These are phyloP conservation scores for Diversispora epigaea DNA, from an alignment of 192 early-diverging fungal genomes.

Conservation along the genomic window DNA sequence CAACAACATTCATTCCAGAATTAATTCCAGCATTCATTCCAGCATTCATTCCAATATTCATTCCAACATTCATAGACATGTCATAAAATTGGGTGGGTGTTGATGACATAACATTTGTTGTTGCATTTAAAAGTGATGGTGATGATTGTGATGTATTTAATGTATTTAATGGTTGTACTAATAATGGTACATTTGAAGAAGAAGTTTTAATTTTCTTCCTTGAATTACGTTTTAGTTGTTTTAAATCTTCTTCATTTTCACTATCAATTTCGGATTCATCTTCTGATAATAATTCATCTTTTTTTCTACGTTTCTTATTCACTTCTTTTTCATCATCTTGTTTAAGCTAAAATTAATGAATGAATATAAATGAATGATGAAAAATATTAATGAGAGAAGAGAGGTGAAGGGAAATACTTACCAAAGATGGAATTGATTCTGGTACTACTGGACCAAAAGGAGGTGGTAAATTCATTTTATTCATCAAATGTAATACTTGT, in stretches of 20 bases:
- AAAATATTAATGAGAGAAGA: neutral
- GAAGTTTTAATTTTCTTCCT: slow-evolving; percentile 12
- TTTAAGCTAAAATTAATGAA: slow-evolving; percentile 7
- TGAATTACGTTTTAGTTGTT: neutral
- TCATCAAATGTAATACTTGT: slow-evolving; percentile 65
- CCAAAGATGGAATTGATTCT: slow-evolving; percentile 8
- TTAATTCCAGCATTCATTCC: no score
- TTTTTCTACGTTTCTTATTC: slow-evolving; percentile 39
- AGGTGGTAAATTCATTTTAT: slow-evolving; percentile 62
- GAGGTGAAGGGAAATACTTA: neutral
- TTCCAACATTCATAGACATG: no score
- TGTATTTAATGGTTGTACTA: neutral
- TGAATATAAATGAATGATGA: neutral
- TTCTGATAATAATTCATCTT: slow-evolving; percentile 45
- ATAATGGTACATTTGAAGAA: neutral
- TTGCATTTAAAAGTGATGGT: no score
- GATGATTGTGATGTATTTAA: no score
- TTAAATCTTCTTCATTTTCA: slow-evolving; percentile 20
- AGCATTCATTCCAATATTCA: no score
- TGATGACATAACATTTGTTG: no score
- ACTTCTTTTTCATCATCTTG: neutral
- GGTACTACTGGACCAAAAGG: slow-evolving; percentile 42
- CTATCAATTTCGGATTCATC: slow-evolving; percentile 51
- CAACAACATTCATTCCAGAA: neutral
- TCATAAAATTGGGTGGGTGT: no score